Percentiles rank a stretch among this genome's conserved stretches.
Evolutionary conservation across 2,329 filamentous ascomycete species (phyloP).

Genomic region (Pseudogymnoascus verrucosus): DNA sequence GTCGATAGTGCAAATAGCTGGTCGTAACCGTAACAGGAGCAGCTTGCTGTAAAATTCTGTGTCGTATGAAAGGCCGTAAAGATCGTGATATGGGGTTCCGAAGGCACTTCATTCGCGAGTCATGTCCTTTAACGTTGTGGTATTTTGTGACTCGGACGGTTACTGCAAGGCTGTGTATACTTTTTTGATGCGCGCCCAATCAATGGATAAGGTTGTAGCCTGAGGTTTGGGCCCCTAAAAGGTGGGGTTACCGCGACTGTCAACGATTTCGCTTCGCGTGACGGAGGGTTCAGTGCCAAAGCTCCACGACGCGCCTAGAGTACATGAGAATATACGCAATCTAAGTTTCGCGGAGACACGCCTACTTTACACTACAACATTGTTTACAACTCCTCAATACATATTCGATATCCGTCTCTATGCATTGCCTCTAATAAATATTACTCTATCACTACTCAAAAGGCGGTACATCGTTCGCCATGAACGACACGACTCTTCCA

Average conservation of each 20-base stretch:
- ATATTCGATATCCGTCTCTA: slow-evolving; percentile 2
- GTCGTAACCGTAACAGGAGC: not conserved
- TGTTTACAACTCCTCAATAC: slow-evolving; percentile 1
- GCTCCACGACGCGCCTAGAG: slow-evolving; percentile 6
- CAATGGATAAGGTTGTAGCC: slow-evolving; percentile 7
- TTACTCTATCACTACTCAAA: not conserved
- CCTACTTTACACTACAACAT: not conserved
- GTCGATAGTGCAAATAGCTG: not conserved
- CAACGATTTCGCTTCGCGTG: slow-evolving; percentile 7
- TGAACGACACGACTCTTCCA: slow-evolving; percentile 28
- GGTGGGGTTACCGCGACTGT: slow-evolving; percentile 6
- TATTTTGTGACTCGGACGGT: not conserved
- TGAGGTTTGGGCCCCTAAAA: slow-evolving; percentile 8
- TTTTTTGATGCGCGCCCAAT: not conserved
- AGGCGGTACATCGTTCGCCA: slow-evolving; percentile 14
- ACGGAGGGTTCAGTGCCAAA: slow-evolving; percentile 3
- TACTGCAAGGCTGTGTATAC: not conserved
- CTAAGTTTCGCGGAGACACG: not conserved
- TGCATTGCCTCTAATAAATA: slow-evolving; percentile 5
- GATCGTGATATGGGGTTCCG: not conserved
- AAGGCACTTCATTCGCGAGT: slow-evolving; percentile 3
- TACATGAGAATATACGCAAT: slow-evolving; percentile 7
- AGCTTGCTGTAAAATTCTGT: not conserved
- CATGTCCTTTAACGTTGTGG: not conserved
- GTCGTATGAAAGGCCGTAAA: slow-evolving; percentile 10